phyloP scores from a whole-genome alignment of 139 green algal species.

The Coelastrella sp. region DNA sequence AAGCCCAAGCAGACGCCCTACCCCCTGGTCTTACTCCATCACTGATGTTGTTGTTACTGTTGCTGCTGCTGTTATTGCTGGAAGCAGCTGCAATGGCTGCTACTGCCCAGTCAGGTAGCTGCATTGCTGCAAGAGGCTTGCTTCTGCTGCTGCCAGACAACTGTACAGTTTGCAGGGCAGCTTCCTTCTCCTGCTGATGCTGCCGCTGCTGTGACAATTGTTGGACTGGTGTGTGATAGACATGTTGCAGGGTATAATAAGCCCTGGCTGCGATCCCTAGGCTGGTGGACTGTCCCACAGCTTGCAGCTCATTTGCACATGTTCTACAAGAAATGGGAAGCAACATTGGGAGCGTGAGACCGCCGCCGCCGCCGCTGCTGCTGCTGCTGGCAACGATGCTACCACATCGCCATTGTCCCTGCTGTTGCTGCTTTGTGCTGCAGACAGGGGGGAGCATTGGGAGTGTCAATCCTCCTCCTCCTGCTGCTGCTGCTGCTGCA shows the following conservation, averaged over 20 bases:
- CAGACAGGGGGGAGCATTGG: constrained; percentile 9
- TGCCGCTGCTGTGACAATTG: background rate
- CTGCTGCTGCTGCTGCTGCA: background rate
- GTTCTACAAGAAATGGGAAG: background rate
- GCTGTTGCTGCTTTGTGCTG: background rate
- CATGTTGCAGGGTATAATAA: too few species aligned
- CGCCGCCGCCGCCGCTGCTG: background rate
- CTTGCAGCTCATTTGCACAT: constrained; percentile 1
- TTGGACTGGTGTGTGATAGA: background rate
- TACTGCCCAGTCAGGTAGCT: background rate
- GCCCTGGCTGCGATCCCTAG: background rate
- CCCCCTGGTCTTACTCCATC: background rate
- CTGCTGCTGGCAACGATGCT: background rate
- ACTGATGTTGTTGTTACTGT: background rate
- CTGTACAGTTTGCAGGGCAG: background rate
- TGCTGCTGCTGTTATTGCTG: constrained; percentile 9
- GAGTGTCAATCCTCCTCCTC: background rate
- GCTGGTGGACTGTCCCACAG: background rate
- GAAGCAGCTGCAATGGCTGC: background rate
- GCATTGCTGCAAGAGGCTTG: background rate
- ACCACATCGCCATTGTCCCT: background rate
- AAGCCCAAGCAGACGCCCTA: constrained; percentile 22
- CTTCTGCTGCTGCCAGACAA: background rate
- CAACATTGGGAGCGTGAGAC: constrained; percentile 29
- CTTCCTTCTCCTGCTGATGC: background rate